Evolutionary conservation across 495 filamentous ascomycete genomes (phyloP), one percentile per base, ranked within the genome.

Genomic region (Delitschia confertaspora): DNA sequence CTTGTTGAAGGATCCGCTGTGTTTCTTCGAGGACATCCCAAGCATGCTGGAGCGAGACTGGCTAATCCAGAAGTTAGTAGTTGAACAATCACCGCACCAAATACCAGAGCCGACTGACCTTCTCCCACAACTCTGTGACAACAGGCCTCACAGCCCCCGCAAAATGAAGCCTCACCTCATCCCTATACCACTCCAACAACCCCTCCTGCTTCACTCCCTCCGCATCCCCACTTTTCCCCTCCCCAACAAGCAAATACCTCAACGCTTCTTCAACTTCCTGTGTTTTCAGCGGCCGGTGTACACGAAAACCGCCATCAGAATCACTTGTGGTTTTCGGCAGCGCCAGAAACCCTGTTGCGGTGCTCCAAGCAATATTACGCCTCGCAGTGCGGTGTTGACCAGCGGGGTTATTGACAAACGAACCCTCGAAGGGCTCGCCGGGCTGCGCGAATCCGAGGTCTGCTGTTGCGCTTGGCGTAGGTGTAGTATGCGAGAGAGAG

Each of bases 391-490:
- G 50, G 10, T 57, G 49, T 29, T 50, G 45, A 21, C 33, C 43
- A 4, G 23, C 25, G 6, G 29, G 24, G 43, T 41, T 42, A 20
- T 14, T 34, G 14, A n/a, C 27, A 30, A 47, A 47, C n/a, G 47
- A 55, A 18, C 59, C 56, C 10, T 56, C 62, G 30, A 63, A 65
- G 6, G 60, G 49, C 34, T 49, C 21, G 2, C 57, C 60, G 0
- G 59, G 59, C 8, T 42, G 60, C 6, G 55, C 47, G 16, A 59
- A 43, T 6, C 59, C 62, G 14, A 61, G 50, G 24, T 60, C 57
- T 18, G 62, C 60, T 10, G 62, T 65, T 7, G 60, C 49, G 24
- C 60, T 50, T 9, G 62, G 62, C 5, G 62, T 65, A 9, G 62
- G 62, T 3, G 55, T 61, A 0, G 62, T 62, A 38, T 60, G 58